These are phyloP conservation scores for Glomus cerebriforme DNA, from an alignment of 192 early-diverging fungal genomes.

Conservation along the genomic window DNA sequence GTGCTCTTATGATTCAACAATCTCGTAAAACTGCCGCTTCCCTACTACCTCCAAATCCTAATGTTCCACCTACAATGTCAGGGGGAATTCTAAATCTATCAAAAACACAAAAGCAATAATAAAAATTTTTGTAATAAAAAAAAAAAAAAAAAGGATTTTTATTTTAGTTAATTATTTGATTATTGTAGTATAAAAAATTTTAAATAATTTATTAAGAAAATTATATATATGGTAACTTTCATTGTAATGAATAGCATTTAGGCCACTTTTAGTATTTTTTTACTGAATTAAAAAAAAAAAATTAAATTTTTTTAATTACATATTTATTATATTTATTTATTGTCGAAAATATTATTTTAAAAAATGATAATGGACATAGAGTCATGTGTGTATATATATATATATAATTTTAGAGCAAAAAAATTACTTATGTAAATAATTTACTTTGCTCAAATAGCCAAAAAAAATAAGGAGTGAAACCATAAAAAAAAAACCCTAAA, in stretches of 20 bases:
- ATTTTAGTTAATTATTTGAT: no score
- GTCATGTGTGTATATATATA: no score
- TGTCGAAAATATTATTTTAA: not conserved
- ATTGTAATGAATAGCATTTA: no score
- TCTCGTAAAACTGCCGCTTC: conserved; percentile 55
- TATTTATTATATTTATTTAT: not conserved
- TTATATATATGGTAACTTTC: no score
- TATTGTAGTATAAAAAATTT: no score
- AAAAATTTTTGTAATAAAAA: no score
- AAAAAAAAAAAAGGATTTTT: no score
- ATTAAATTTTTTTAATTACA: not conserved
- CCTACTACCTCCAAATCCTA: conserved; percentile 51
- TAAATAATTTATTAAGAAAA: no score
- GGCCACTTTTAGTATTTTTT: no score
- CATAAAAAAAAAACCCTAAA: not conserved
- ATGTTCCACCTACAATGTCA: conserved; percentile 35
- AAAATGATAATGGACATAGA: not conserved
- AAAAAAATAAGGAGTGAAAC: not conserved
- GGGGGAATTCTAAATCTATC: not conserved
- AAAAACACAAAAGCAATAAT: not conserved
- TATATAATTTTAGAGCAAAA: not conserved
- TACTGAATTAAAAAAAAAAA: not conserved
- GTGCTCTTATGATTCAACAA: conserved; percentile 60
- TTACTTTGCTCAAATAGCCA: not conserved
- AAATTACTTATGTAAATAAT: not conserved